These are phyloP conservation scores for Pichia sp. DNA, from an alignment of 1,139 yeast genomes.

Conservation along the genomic window DNA sequence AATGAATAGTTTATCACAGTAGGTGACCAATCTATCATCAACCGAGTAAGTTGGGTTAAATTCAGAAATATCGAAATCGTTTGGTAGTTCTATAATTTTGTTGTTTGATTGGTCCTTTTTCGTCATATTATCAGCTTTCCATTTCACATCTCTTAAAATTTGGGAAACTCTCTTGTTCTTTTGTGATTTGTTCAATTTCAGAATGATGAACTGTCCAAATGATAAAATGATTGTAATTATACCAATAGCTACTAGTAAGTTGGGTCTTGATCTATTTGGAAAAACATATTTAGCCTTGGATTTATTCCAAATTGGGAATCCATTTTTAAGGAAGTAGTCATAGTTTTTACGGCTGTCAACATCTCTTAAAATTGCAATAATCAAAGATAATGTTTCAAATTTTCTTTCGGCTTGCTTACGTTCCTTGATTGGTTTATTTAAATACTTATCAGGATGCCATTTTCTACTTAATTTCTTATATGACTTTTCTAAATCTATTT, in stretches of 20 bases:
- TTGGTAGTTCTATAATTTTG: constrained; percentile 17
- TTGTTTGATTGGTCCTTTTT: constrained; percentile 1
- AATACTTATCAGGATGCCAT: constrained; percentile 78
- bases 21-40: constrained; percentile 19
- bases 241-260: constrained; percentile 5
- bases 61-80: constrained; percentile 4
- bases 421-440: constrained; percentile 33
- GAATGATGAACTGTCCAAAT: constrained; percentile 13
- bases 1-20: constrained; percentile 16
- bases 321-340: constrained; percentile 76
- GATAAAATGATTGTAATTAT: constrained; percentile 10
- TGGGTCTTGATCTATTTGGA: constrained; percentile 15
- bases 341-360: constrained; percentile 59
- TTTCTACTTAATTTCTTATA: constrained; percentile 63
- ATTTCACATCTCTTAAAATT: constrained; percentile 16
- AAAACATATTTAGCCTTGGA: constrained; percentile 11
- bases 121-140: constrained; percentile 16
- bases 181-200: constrained; percentile 11
- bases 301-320: constrained; percentile 62
- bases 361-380: constrained; percentile 64
- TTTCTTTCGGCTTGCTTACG: constrained; percentile 43
- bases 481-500: constrained; percentile 61
- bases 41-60: constrained; percentile 5
- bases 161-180: constrained; percentile 16
- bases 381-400: constrained; percentile 68